Percentiles rank a stretch among this genome's conserved stretches.
Evolutionary conservation across 495 filamentous ascomycete genomes (phyloP).

Genomic region (Penicillium angulare): DNA sequence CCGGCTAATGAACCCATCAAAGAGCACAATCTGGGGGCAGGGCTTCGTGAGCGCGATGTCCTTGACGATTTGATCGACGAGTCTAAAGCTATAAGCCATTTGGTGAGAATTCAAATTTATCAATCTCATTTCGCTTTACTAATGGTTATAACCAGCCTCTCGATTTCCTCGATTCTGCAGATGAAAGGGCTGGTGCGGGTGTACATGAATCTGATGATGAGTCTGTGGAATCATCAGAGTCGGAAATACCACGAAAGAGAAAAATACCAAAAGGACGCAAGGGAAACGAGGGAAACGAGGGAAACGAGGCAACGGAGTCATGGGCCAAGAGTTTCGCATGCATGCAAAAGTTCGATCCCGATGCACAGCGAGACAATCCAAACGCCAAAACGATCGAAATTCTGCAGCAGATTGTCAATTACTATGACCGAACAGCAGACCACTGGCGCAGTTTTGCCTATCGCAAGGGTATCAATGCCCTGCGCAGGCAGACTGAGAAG

Average conservation of each 20-base stretch:
- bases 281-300: too few relatives aligned
- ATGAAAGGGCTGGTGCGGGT: conserved; percentile 16
- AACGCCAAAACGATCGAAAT: conserved; percentile 75
- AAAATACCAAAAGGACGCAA: conserved; percentile 10
- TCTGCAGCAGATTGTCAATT: conserved; percentile 78
- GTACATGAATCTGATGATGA: conserved; percentile 22
- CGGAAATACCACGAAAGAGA: conserved; percentile 25
- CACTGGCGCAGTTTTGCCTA: conserved; percentile 81
- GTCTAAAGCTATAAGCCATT: conserved; percentile 49
- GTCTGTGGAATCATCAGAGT: conserved; percentile 12
- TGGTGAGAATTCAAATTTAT: conserved; percentile 38
- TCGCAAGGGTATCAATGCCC: conserved; percentile 71
- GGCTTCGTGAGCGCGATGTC: conserved; percentile 37
- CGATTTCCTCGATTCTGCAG: conserved; percentile 31
- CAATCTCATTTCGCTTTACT: background rate
- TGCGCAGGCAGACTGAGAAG: conserved; percentile 64
- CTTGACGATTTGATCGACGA: conserved; percentile 60
- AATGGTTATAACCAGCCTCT: conserved; percentile 33
- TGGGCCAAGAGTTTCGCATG: conserved; percentile 62
- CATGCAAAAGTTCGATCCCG: conserved; percentile 60
- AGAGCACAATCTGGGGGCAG: background rate
- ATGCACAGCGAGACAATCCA: conserved; percentile 45
- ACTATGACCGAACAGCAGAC: conserved; percentile 73
- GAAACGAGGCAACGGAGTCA: conserved; percentile 11
- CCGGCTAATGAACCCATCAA: background rate